A percentile compares a stretch with the other conserved stretches of the same genome.
phyloP scores from a whole-genome alignment of 176 grass and related monocot genomes.

The Triticum dicoccoides region DNA sequence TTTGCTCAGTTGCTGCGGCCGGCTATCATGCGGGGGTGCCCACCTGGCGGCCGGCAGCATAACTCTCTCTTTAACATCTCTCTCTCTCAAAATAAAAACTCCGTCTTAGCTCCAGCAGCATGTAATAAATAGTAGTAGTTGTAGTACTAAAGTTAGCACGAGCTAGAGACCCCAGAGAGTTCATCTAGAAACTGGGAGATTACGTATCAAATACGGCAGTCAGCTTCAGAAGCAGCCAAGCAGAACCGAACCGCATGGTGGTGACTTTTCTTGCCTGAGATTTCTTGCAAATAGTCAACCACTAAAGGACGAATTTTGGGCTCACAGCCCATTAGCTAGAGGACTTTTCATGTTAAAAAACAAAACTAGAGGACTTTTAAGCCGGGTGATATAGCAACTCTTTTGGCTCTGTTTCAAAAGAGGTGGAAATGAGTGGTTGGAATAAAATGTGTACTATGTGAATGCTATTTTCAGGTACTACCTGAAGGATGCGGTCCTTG shows the following conservation, averaged over 20 bases:
- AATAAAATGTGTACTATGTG: not conserved
- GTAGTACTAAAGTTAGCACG: not conserved
- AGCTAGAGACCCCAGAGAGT: not conserved
- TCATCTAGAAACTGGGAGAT: not conserved
- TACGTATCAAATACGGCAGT: not conserved
- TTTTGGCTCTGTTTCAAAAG: too few species aligned
- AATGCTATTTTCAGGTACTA: conserved; percentile 53
- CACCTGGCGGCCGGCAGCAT: not conserved
- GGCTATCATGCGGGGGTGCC: not conserved
- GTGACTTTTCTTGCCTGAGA: not conserved
- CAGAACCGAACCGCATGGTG: not conserved
- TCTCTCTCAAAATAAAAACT: too few species aligned
- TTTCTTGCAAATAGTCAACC: not conserved
- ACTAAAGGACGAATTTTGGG: not conserved
- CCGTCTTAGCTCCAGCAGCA: not conserved
- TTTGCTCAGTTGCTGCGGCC: not conserved
- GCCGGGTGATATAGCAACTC: too few species aligned
- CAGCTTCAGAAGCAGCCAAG: not conserved
- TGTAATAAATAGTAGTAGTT: not conserved
- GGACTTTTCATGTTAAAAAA: not conserved
- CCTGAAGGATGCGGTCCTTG: conserved; percentile 71
- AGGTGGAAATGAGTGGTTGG: not conserved
- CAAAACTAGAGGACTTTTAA: not conserved
- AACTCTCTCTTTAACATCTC: not conserved
- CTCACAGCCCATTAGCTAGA: not conserved